Percentiles rank a stretch among this genome's conserved stretches.
Evolutionary conservation across 345 rosid genomes (phyloP).

Genomic region (Salix viminalis): DNA sequence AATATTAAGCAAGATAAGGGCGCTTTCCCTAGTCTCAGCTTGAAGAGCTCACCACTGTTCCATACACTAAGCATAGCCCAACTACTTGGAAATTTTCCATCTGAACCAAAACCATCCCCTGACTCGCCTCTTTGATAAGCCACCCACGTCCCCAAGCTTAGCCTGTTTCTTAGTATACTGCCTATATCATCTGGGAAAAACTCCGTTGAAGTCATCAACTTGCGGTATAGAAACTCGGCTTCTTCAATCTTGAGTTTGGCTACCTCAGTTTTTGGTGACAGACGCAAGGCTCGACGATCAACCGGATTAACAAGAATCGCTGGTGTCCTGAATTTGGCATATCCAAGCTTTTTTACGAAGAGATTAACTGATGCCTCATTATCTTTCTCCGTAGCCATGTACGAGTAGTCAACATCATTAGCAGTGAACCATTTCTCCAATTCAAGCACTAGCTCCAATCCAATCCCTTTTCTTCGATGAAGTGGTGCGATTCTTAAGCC

Average conservation of each 20-base stretch:
- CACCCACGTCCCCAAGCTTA: conserved; percentile 81
- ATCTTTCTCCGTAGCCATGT: conserved; percentile 76
- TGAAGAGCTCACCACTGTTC: conserved; percentile 70
- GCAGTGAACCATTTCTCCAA: conserved; percentile 68
- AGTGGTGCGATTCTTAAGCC: conserved; percentile 57
- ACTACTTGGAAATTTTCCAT: conserved; percentile 28
- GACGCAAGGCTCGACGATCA: conserved; percentile 21
- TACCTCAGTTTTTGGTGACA: conserved; percentile 35
- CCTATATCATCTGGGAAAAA: conserved; percentile 71
- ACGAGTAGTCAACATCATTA: conserved; percentile 53
- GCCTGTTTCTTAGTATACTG: conserved; percentile 46
- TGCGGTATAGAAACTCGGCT: conserved; percentile 48
- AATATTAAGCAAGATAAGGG: conserved; percentile 47
- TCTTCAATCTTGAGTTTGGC: conserved; percentile 48
- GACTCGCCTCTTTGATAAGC: conserved; percentile 43
- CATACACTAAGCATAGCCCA: conserved; percentile 90
- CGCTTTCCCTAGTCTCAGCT: conserved; percentile 54
- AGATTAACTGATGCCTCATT: conserved; percentile 62
- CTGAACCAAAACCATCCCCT: conserved; percentile 16
- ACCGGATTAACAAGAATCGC: conserved; percentile 70
- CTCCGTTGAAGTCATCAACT: conserved; percentile 46
- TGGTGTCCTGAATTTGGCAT: conserved; percentile 52
- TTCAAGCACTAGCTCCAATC: conserved; percentile 42
- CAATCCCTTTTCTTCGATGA: conserved; percentile 62
- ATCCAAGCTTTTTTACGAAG: conserved; percentile 46